Percentiles rank a stretch among this genome's conserved stretches.
These are phyloP conservation scores for Lactarius sp. DNA, from an alignment of 768 basidiomycete genomes.

Conservation along the genomic window DNA sequence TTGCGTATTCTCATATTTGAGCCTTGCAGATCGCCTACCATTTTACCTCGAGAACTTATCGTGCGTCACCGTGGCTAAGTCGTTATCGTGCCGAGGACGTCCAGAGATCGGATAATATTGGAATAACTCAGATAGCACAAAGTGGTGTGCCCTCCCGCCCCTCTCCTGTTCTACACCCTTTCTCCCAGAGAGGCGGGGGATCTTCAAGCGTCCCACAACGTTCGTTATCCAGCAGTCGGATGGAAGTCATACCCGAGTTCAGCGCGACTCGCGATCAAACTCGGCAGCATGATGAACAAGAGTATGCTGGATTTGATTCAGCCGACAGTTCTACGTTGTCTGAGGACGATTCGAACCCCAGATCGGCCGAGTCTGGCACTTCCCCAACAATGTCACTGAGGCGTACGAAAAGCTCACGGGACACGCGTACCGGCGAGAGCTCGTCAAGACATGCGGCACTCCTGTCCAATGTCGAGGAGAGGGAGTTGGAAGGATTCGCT, in stretches of 20 bases:
- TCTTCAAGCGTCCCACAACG: conserved; percentile 1
- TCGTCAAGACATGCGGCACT: neutral
- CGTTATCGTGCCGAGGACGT: conserved; percentile 6
- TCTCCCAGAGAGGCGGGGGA: neutral
- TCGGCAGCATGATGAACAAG: neutral
- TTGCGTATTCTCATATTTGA: neutral
- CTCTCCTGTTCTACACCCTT: neutral
- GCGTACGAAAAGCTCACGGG: conserved; percentile 9
- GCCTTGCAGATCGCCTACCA: conserved; percentile 10
- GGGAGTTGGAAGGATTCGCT: conserved; percentile 40
- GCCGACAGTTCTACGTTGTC: conserved; percentile 15
- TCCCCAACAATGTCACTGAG: neutral
- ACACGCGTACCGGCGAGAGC: neutral
- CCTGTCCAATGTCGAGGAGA: conserved; percentile 26
- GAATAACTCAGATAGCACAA: neutral
- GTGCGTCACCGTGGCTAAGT: neutral
- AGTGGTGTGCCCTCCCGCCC: conserved; percentile 5
- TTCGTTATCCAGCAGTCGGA: conserved; percentile 14
- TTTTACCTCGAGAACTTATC: neutral
- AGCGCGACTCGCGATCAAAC: neutral
- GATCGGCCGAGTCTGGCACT: conserved; percentile 12
- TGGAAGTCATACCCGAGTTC: conserved; percentile 21
- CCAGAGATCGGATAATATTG: conserved; percentile 3
- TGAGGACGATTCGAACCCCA: conserved; percentile 12
- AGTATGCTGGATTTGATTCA: neutral